Evolutionary conservation across 1,284 basidiomycete genomes (phyloP).

Genomic region (Cutaneotrichosporon mucoides): DNA sequence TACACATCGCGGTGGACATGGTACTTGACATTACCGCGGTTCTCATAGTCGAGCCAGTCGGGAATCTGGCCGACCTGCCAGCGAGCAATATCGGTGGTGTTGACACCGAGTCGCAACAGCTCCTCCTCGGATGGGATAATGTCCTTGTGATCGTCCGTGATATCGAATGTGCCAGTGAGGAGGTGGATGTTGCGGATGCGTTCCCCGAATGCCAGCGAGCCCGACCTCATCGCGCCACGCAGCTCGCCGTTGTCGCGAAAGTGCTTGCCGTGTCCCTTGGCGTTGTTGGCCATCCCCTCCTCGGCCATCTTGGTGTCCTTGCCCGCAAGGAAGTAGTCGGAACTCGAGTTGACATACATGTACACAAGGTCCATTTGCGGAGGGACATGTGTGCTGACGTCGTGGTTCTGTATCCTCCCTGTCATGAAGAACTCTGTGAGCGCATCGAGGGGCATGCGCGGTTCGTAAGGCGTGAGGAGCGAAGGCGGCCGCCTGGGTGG

Average conservation of each 20-base stretch:
- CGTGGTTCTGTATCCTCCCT: conserved; percentile 9
- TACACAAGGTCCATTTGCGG: conserved; percentile 35
- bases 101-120: conserved; percentile 1
- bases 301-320: conserved; percentile 18
- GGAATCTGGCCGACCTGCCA: conserved; percentile 39
- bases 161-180: conserved; percentile 34
- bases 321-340: conserved; percentile 25
- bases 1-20: conserved; percentile 42
- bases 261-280: conserved; percentile 22
- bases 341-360: conserved; percentile 39
- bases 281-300: conserved; percentile 19
- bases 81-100: neutral
- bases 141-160: conserved; percentile 9
- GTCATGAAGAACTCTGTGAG: conserved; percentile 19
- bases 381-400: neutral
- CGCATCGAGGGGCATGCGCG: conserved; percentile 16
- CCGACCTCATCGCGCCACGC: conserved; percentile 35
- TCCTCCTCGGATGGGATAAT: conserved; percentile 1
- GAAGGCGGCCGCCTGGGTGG: neutral
- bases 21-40: conserved; percentile 26
- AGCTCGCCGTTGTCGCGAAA: conserved; percentile 46
- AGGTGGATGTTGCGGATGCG: conserved; percentile 32
- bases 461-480: conserved; percentile 16
- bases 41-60: conserved; percentile 37
- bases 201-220: conserved; percentile 20